Evolutionary conservation across 495 filamentous ascomycete species (phyloP), one percentile per base, ranked within the genome.

Genomic region (Penicillium malachiteum): DNA sequence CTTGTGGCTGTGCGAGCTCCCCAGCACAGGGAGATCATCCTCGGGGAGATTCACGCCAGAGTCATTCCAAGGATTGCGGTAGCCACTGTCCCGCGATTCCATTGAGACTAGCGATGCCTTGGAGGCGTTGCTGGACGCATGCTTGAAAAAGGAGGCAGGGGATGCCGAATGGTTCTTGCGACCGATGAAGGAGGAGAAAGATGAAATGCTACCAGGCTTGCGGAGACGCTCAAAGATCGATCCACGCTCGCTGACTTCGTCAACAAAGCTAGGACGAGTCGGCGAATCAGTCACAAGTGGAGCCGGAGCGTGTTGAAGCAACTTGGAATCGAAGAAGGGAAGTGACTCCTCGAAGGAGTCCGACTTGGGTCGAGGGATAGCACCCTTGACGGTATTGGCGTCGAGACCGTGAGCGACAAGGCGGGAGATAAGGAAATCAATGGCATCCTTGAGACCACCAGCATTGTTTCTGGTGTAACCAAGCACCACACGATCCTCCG

Each of bases 341-440:
- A 96, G 81, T 39, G 91, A 92, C 56, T 97, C 95, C 64, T 97
- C 94, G 65, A 97, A 99, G 1, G 94, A 96, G 72, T 99, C 94
- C 5, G 94, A 97, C 77, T 97, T 97, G 48, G 94, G 95, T 43
- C 93, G 87, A 0, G 93, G 91, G 57, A 97, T 93, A 12, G 91
- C 87, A 48, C 95, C 94, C 70, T 94, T 96, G 60, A 99, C 85
- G 18, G 90, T 84, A 42, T 82, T 89, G 3, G 87, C 86, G 58
- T 96, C 89, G 34, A 96, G 82, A n/a, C 89, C 88, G 40, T 90
- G 87, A 2, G 87, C 83, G 18, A 92, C 87, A 49, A 97, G 81
- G 53, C 89, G 85, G 40, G 85, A 84, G 51, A 91, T 89, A 55
- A 97, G 77, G 71, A 93, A 96, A 64, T 99, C 95, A 59, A 97